Base-by-base conservation (phyloP, 139 green algal genomes). In the Coelastrella sp. region DNA sequence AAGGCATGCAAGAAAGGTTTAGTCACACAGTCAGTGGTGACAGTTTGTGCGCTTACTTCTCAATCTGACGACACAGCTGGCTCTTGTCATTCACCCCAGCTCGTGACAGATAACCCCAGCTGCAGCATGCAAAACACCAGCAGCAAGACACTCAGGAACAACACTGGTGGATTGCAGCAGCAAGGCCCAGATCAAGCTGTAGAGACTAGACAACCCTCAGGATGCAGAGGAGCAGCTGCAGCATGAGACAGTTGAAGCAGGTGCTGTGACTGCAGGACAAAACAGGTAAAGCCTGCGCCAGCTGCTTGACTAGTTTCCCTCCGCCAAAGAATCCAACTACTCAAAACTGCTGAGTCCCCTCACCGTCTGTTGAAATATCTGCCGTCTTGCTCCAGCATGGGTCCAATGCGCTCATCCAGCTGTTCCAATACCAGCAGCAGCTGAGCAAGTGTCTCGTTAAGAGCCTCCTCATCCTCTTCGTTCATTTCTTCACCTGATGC, bases 1-100 rank as follows among this genome's bases (percentile, higher is more conserved):
- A 57, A 0, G 45, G 27, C 25, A 9, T 8, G 66, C 89, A 19
- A 34, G 48, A 9, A 59, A 78, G 9, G 9, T 59, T 17, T 30
- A 5, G 45, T 57, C 45, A 57, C 45, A 57, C 45, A 57, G 45
- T 23, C 45, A 57, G 15, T 13, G 11, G 11, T 13, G 15, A 57
- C 11, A 57, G n/a, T n/a, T n/a, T n/a, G n/a, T n/a, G n/a, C 48
- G 17, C 53, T 64, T 64, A 96, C 92, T 99, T 99, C 71, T 99
- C 97, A 67, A 99, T 98, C 90, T 99, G 97, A 2, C 95, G 85
- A 64, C 92, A 94, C 19, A 99, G 93, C 85, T 98, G 95, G 27
- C 82, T 94, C 89, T 98, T 98, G 92, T 99, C 96, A 83, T 99
- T 98, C n/a, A 99, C 89, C 59, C 96, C 96, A 11, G 97, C 91